These are phyloP conservation scores for Panaeolus cyanescens DNA, from an alignment of 768 basidiomycete genomes.

Conservation along the genomic window DNA sequence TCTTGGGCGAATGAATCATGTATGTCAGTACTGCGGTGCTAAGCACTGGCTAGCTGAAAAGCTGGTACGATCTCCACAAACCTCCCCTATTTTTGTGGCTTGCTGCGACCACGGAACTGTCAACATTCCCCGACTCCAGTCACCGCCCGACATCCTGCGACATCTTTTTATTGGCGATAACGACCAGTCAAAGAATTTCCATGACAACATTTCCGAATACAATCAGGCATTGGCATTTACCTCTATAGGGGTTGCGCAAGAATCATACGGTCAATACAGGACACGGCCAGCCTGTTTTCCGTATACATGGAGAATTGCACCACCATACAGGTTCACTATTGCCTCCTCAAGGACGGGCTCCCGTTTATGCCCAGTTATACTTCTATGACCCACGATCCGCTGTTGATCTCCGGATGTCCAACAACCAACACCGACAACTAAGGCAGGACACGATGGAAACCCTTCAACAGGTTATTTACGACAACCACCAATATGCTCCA, in stretches of 20 bases:
- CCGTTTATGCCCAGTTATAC: conserved; percentile 5
- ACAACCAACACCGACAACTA: conserved; percentile 26
- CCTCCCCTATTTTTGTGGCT: neutral
- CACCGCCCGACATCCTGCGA: neutral
- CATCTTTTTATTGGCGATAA: neutral
- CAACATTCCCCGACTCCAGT: neutral
- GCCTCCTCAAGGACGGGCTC: neutral
- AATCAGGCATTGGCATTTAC: conserved; percentile 6
- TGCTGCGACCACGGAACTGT: neutral
- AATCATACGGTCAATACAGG: conserved; percentile 1
- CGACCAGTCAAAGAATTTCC: neutral
- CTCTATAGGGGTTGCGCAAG: neutral
- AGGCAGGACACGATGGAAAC: neutral
- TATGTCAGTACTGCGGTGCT: neutral
- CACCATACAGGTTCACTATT: conserved; percentile 3
- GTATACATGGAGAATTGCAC: neutral
- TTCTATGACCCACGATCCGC: conserved; percentile 2
- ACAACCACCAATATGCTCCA: neutral
- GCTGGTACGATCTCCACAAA: neutral
- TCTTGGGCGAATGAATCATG: neutral
- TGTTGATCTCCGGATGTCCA: neutral
- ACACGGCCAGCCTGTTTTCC: neutral
- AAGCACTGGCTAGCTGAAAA: neutral
- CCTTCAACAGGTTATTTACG: neutral
- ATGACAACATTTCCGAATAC: conserved; percentile 4